Evolutionary conservation across 148 eudicot species (phyloP), one percentile per base, ranked within the genome.

Genomic region (Bassia scoparia): DNA sequence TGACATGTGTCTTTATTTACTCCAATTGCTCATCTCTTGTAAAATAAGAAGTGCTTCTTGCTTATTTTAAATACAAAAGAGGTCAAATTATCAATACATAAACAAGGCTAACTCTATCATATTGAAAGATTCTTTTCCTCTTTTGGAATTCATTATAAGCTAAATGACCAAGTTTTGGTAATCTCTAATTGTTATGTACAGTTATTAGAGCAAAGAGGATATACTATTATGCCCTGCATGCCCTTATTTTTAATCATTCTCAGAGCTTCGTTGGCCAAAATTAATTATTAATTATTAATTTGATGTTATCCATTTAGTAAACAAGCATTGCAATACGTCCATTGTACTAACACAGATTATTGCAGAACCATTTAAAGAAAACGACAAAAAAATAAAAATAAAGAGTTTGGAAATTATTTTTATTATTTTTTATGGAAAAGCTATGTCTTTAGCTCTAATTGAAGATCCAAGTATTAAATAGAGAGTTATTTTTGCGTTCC

Each of bases 271-370:
- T 24, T 24, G 61, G 33, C 33, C 77, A 74, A 64, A n/a, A 60
- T 65, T 65, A 68, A 8, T 54, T 68, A 53, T 53, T 52, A 24
- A 7, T 24, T 21, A 68, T n/a, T 61, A 52, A 44, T 70, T 59
- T 67, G 71, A 74, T 67, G 48, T 11, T 33, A 58, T 75, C 50
- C 67, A 75, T 41, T 41, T 43, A 46, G 68, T 46, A 33, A 41
- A 27, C 61, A 68, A 69, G 68, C 67, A 67, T 75, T 56, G 21
- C 79, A 70, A 62, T 50, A 77, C 26, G 33, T 16, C n/a, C 27
- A 21, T 61, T 44, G 67, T 48, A 49, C 35, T 46, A 29, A 33
- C 74, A 69, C 24, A 18, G 2, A 60, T 16, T 30, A n/a, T 1
- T 62, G 63, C 16, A 8, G 0, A 48, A 60, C 61, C 44, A 53